Base-by-base conservation (phyloP, 768 basidiomycete genomes). In the Rhizopogon vulgaris region DNA sequence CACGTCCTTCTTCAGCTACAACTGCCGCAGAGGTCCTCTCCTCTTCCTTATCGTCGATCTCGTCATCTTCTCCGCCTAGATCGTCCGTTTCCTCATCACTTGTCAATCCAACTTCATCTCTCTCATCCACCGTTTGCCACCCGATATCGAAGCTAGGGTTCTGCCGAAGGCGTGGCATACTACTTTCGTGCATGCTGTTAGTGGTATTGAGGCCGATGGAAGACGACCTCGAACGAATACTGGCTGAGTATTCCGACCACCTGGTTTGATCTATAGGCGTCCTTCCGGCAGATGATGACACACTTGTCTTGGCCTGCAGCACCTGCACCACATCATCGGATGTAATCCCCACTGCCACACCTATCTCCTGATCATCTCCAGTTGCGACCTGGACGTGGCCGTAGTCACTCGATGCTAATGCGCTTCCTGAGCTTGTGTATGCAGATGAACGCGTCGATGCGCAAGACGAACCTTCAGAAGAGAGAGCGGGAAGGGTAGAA, bases 1-100 rank as follows among this genome's bases (percentile, higher is more conserved):
- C 88, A 41, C 84, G 80, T 17, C 90, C 89, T 71, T 91, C 87
- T 58, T 92, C 89, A 28, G 86, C 90, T 46, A 92, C 74, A 52
- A 91, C 81, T 42, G 82, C 75, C 12, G 88, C 88, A 48, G 85
- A 82, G 0, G 90, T 90, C 48, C 84, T 78, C 59, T 89, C 85
- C 48, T 87, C 84, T 37, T 79, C 76, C 14, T 73, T 73, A 30
- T 73, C 69, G n/a, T 78, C 74, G 7, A 73, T 65, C 5, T 72
- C 73, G 6, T 79, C 78, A 38, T 76, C 73, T 25, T 76, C 78
- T 24, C 74, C 76, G 10, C 67, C 85, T 71, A 76, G 66, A 48
- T 75, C 75, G 46, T 78, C 78, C 3, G 73, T 71, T 46, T 80
- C 78, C 18, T 73, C 76, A 9, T 72, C 78, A 48, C 82, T 86